These are phyloP conservation scores for Inosperma sp. DNA, from an alignment of 768 basidiomycete species.

Conservation along the genomic window DNA sequence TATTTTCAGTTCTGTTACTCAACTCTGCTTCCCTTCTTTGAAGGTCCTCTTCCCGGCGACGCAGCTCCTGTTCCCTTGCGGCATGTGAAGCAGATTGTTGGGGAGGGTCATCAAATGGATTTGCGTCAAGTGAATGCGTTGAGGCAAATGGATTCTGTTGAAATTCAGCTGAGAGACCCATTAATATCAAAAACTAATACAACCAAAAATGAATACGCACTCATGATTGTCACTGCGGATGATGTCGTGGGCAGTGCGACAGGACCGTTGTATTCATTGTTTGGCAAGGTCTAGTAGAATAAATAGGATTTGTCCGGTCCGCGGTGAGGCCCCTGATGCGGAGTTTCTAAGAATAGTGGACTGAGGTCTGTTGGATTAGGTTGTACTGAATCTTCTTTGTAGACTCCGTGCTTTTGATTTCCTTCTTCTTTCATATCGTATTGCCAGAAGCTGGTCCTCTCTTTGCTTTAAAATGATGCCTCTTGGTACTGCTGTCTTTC, in stretches of 20 bases:
- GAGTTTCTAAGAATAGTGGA: neutral
- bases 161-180: conserved; percentile 27
- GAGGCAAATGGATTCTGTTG: conserved; percentile 82
- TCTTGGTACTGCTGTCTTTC: neutral
- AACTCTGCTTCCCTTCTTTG: conserved; percentile 75
- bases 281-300: neutral
- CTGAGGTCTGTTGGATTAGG: neutral
- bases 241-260: neutral
- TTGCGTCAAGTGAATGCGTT: conserved; percentile 77
- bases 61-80: conserved; percentile 50
- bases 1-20: conserved; percentile 59
- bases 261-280: conserved; percentile 1
- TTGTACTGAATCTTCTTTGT: neutral
- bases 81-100: conserved; percentile 31
- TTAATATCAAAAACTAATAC: neutral
- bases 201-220: conserved; percentile 30
- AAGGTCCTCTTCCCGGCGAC: conserved; percentile 76
- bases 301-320: conserved; percentile 5
- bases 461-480: conserved; percentile 4
- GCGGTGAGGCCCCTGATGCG: neutral
- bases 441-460: no score
- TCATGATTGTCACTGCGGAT: conserved; percentile 10
- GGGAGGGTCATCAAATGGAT: conserved; percentile 87
- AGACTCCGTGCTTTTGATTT: conserved; percentile 32
- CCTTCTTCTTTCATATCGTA: conserved; percentile 31